Evolutionary conservation across 306 rosid species (phyloP).

Genomic region (Oxytropis ochrocephala): DNA sequence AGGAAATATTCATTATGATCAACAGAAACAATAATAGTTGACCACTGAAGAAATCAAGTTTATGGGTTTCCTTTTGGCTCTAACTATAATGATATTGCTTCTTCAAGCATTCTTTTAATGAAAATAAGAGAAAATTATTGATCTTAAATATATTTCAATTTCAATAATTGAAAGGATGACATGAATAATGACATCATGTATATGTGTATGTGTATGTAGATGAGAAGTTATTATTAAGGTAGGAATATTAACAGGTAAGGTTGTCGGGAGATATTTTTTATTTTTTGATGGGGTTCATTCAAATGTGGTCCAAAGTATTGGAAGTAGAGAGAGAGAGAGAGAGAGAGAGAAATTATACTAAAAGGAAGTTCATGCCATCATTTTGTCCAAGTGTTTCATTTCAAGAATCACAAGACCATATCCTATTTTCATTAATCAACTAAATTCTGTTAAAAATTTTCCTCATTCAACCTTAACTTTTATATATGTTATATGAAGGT

Average conservation of each 20-base stretch:
- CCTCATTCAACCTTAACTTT: conserved; percentile 34
- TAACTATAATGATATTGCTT: conserved; percentile 20
- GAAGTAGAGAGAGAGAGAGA: too few relatives aligned
- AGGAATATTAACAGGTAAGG: conserved; percentile 23
- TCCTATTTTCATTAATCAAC: conserved; percentile 13
- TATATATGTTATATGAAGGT: conserved; percentile 18
- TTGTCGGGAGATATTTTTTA: conserved; percentile 45
- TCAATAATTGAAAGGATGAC: conserved; percentile 25
- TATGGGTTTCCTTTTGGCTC: conserved; percentile 11
- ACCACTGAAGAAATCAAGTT: not conserved
- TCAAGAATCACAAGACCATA: conserved; percentile 20
- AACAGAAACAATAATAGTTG: not conserved
- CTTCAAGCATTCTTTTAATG: conserved; percentile 11
- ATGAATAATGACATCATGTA: conserved; percentile 28
- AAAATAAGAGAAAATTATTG: conserved; percentile 26
- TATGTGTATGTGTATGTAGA: conserved; percentile 12
- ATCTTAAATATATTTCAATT: conserved; percentile 12
- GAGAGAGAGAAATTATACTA: conserved; percentile 40
- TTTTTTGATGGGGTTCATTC: conserved; percentile 27
- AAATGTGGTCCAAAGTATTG: conserved; percentile 58
- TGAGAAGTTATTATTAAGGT: conserved; percentile 32
- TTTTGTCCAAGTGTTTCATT: conserved; percentile 31
- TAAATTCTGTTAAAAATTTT: conserved; percentile 16
- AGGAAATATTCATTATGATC: conserved; percentile 8
- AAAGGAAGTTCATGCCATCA: conserved; percentile 45